These are phyloP conservation scores for Termitomyces sp. DNA, from an alignment of 768 basidiomycete genomes.

Conservation along the genomic window DNA sequence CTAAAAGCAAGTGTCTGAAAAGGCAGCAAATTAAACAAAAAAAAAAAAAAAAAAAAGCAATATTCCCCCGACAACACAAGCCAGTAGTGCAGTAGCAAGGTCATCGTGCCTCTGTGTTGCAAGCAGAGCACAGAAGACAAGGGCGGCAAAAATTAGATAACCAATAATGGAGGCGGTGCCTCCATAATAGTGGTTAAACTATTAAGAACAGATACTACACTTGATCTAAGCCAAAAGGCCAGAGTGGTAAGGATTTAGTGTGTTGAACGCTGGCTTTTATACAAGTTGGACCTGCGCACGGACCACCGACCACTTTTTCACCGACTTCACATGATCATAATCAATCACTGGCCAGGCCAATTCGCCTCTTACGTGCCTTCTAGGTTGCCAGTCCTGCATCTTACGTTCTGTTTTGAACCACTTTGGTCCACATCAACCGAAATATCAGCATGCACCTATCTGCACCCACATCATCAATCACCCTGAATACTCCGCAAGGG, in stretches of 20 bases:
- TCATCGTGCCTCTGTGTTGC: constrained; percentile 52
- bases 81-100: constrained; percentile 51
- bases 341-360: neutral
- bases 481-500: too few species aligned
- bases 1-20: neutral
- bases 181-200: constrained; percentile 66
- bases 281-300: neutral
- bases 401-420: neutral
- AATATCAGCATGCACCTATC: too few species aligned
- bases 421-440: neutral
- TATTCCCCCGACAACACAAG: constrained; percentile 63
- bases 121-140: constrained; percentile 52
- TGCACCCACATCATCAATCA: too few species aligned
- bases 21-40: constrained; percentile 3
- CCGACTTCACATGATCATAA: neutral
- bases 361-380: neutral
- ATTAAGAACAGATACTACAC: constrained; percentile 97
- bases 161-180: constrained; percentile 49
- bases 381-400: too few species aligned
- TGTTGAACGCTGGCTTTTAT: neutral
- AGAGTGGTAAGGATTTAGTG: constrained; percentile 58
- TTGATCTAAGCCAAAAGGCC: constrained; percentile 97
- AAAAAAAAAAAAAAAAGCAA: neutral
- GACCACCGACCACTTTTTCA: neutral
- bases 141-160: constrained; percentile 55